Conservation (phyloP, 495 filamentous ascomycete genomes). For the Penicillium roqueforti region DNA sequence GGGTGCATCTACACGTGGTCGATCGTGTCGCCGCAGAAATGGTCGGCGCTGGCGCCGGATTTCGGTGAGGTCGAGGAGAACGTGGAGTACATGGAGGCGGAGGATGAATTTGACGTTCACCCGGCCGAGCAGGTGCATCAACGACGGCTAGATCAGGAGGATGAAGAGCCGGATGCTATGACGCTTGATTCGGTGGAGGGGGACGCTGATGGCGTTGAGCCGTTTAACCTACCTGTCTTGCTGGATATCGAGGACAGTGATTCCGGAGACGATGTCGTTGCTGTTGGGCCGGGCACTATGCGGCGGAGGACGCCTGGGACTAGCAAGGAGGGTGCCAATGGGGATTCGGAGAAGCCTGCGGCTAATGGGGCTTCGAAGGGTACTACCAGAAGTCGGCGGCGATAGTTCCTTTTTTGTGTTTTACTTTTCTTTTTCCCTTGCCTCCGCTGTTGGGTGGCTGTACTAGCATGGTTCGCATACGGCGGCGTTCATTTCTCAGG, state of each 20-base stretch:
- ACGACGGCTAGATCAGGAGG: conserved; percentile 79
- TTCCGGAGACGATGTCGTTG: conserved; percentile 83
- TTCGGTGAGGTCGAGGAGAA: conserved; percentile 98
- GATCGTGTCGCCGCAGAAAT: conserved; percentile 85
- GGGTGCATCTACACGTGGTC: conserved; percentile 92
- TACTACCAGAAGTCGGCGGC: conserved; percentile 1
- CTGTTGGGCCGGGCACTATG: conserved; percentile 80
- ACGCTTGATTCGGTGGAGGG: conserved; percentile 65
- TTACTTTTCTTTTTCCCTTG: background rate
- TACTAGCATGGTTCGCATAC: background rate
- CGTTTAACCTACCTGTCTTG: conserved; percentile 83
- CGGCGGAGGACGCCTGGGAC: conserved; percentile 66
- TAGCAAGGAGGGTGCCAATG: conserved; percentile 41
- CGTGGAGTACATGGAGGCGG: conserved; percentile 88
- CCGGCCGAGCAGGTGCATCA: conserved; percentile 93
- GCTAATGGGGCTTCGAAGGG: background rate
- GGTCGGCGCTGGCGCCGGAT: conserved; percentile 94
- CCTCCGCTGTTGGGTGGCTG: background rate
- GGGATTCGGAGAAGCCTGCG: conserved; percentile 5
- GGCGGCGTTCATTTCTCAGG: background rate
- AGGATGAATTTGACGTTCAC: conserved; percentile 98
- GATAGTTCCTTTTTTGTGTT: background rate
- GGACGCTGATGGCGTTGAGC: conserved; percentile 48
- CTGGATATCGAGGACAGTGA: conserved; percentile 73
- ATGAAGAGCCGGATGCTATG: conserved; percentile 83